Conservation (phyloP, 345 rosid species). For the Kernera saxatilis region DNA sequence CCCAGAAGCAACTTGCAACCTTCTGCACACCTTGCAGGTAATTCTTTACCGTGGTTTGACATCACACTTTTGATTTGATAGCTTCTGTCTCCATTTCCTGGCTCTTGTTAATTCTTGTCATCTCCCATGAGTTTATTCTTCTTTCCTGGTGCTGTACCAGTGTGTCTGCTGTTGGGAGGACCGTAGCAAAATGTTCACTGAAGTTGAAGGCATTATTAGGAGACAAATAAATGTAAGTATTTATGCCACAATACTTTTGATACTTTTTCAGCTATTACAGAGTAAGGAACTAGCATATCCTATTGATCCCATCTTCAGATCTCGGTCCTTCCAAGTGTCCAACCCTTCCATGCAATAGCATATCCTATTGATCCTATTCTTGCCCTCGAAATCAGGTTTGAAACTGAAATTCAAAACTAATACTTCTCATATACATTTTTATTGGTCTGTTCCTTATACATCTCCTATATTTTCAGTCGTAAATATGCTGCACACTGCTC, state of each 20-base stretch:
- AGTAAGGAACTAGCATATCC: neutral
- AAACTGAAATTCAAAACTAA: neutral
- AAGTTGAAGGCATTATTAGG: constrained; percentile 83
- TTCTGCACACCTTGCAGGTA: constrained; percentile 93
- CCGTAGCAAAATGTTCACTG: constrained; percentile 71
- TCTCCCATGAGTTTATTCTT: neutral
- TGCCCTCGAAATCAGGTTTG: constrained; percentile 94
- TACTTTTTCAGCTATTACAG: constrained; percentile 1
- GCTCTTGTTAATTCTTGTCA: neutral
- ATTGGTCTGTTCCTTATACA: neutral
- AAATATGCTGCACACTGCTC: constrained; percentile 96
- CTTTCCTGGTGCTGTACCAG: constrained; percentile 34
- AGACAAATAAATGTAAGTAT: constrained; percentile 74
- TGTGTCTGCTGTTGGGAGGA: constrained; percentile 95
- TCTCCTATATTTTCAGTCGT: constrained; percentile 47
- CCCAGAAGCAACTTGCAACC: constrained; percentile 98
- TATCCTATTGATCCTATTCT: constrained; percentile 93
- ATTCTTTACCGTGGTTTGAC: neutral
- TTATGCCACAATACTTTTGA: neutral
- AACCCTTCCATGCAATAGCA: constrained; percentile 98
- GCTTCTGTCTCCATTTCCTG: neutral
- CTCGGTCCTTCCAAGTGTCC: constrained; percentile 93
- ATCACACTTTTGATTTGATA: neutral
- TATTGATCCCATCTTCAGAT: constrained; percentile 41
- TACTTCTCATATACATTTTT: neutral